Evolutionary conservation across 495 filamentous ascomycete species (phyloP).

Genomic region (Neurospora intermedia): DNA sequence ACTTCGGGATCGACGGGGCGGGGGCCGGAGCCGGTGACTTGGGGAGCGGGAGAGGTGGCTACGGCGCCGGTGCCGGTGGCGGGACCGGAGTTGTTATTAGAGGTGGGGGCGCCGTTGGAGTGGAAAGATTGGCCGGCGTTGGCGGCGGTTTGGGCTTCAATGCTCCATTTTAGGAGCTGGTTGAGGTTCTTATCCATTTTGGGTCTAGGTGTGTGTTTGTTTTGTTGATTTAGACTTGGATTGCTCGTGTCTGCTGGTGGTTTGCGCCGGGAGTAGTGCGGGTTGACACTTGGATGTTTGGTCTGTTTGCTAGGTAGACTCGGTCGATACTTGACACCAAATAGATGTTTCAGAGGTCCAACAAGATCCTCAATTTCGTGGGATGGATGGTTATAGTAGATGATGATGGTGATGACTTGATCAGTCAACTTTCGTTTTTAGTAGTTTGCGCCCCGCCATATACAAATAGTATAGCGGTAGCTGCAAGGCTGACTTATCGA

Average conservation of each 20-base stretch:
- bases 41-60: conserved; percentile 29
- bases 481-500: not conserved
- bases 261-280: not conserved
- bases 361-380: not conserved
- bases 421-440: not conserved
- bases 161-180: conserved; percentile 86
- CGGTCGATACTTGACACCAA: not conserved
- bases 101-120: conserved; percentile 26
- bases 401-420: not conserved
- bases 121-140: conserved; percentile 32
- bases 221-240: not conserved
- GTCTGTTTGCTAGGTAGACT: not conserved
- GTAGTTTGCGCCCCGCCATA: not conserved
- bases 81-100: conserved; percentile 1
- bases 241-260: not conserved
- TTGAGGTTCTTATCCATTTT: conserved; percentile 39
- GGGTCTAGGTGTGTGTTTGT: conserved; percentile 3
- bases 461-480: not conserved
- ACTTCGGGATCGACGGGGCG: conserved; percentile 43
- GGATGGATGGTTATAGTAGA: not conserved
- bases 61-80: conserved; percentile 19
- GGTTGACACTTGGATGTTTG: not conserved
- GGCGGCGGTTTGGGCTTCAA: conserved; percentile 52
- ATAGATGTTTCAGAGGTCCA: not conserved
- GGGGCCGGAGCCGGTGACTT: conserved; percentile 12